Percentiles rank a stretch among this genome's conserved stretches.
phyloP scores from a whole-genome alignment of 345 rosid species.

The Dovyalis caffra region DNA sequence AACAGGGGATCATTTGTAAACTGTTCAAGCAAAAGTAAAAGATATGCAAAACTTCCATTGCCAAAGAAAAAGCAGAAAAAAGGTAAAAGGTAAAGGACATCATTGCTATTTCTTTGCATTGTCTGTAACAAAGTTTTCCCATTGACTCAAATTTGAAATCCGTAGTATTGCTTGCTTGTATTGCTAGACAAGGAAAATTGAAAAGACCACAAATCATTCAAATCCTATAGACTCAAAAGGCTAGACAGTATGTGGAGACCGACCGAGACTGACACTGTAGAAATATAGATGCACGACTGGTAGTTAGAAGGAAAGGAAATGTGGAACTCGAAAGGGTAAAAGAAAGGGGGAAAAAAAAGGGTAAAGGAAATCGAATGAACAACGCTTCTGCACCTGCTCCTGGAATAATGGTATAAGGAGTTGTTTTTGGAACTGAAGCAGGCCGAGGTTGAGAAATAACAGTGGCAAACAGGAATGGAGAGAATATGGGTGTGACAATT shows the following conservation, averaged over 20 bases:
- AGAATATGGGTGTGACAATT: constrained; percentile 14
- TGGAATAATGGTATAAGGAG: constrained; percentile 13
- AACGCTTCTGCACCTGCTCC: constrained; percentile 77
- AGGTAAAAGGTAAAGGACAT: constrained; percentile 23
- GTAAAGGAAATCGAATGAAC: constrained; percentile 28
- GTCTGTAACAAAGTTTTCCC: constrained; percentile 33
- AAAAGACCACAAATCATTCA: constrained; percentile 16
- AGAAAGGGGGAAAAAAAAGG: background rate
- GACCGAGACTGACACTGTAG: constrained; percentile 17
- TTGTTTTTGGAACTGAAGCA: constrained; percentile 39
- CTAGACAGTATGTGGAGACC: constrained; percentile 12
- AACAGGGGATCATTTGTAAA: constrained; percentile 4
- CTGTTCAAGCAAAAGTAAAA: constrained; percentile 22
- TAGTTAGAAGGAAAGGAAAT: constrained; percentile 19
- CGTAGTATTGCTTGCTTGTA: constrained; percentile 31
- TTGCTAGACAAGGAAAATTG: constrained; percentile 27
- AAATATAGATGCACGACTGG: constrained; percentile 16
- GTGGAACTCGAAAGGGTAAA: constrained; percentile 12
- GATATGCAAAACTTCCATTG: constrained; percentile 10
- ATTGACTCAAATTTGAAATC: constrained; percentile 26
- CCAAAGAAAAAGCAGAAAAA: constrained; percentile 2
- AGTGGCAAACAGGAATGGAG: constrained; percentile 17
- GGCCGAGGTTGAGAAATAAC: constrained; percentile 70
- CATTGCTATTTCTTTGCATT: constrained; percentile 39
- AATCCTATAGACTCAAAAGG: constrained; percentile 26